Conservation (phyloP, 2,329 filamentous ascomycete species). For the Moelleriella libera region DNA sequence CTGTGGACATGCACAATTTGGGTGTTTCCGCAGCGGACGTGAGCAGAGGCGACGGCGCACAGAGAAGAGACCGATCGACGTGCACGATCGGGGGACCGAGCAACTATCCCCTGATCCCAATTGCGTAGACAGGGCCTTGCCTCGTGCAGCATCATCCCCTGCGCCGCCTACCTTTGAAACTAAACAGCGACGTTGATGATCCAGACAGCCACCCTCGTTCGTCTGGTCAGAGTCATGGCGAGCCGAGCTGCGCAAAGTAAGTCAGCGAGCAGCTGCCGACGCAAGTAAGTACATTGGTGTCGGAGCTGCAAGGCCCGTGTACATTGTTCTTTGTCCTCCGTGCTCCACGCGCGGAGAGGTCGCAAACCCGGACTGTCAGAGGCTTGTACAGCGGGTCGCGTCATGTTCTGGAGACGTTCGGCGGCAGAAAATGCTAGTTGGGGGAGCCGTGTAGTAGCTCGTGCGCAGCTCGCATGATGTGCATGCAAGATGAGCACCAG, state of each 20-base stretch:
- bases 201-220: background rate
- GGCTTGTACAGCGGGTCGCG: background rate
- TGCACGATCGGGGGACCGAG: too few species aligned
- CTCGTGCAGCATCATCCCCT: background rate
- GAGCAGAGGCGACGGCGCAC: too few species aligned
- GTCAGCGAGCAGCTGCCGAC: background rate
- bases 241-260: background rate
- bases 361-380: background rate
- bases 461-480: background rate
- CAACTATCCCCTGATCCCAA: too few species aligned
- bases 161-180: background rate
- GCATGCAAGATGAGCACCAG: background rate
- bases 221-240: background rate
- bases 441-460: background rate
- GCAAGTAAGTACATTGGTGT: background rate
- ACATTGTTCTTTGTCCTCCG: background rate
- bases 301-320: slow-evolving; percentile 2
- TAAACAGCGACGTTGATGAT: background rate
- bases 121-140: too few species aligned
- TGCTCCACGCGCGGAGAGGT: background rate
- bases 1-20: too few species aligned
- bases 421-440: background rate
- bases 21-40: too few species aligned
- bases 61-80: too few species aligned
- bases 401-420: background rate